Evolutionary conservation across 2,329 filamentous ascomycete genomes (phyloP).

Genomic region (Mycosphaerelloides madeirae): DNA sequence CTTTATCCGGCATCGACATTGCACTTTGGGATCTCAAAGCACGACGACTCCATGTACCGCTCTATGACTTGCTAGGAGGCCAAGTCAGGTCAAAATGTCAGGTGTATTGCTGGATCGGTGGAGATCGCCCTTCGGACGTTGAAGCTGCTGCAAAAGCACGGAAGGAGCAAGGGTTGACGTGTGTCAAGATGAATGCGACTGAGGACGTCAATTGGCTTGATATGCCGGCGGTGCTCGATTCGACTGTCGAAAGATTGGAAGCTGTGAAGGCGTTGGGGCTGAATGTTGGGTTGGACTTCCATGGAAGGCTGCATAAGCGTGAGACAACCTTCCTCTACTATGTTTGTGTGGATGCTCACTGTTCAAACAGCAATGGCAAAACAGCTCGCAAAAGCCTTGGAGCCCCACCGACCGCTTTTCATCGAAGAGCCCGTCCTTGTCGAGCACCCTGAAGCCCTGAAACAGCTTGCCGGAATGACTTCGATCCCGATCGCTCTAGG

Average conservation of each 20-base stretch:
- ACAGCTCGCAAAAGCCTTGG: slow-evolving; percentile 63
- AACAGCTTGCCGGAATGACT: slow-evolving; percentile 53
- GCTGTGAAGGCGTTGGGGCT: slow-evolving; percentile 65
- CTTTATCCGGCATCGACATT: slow-evolving; percentile 72
- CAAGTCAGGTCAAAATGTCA: slow-evolving; percentile 65
- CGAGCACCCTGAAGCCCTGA: slow-evolving; percentile 64
- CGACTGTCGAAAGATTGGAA: slow-evolving; percentile 62
- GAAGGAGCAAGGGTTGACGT: slow-evolving; percentile 52
- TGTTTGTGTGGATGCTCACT: no score
- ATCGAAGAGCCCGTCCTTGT: slow-evolving; percentile 69
- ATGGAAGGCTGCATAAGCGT: slow-evolving; percentile 67
- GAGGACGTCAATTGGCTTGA: slow-evolving; percentile 74
- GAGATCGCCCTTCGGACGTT: slow-evolving; percentile 65
- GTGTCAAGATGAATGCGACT: slow-evolving; percentile 76
- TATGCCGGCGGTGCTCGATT: slow-evolving; percentile 59
- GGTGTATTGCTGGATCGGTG: slow-evolving; percentile 76
- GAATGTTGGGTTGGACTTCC: slow-evolving; percentile 72
- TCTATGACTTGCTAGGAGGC: slow-evolving; percentile 70
- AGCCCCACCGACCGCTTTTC: slow-evolving; percentile 66
- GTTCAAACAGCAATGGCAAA: slow-evolving; percentile 60
- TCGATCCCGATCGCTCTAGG: slow-evolving; percentile 66
- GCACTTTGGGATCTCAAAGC: slow-evolving; percentile 75
- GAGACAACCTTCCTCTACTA: no score
- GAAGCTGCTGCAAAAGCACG: slow-evolving; percentile 49
- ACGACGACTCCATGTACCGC: slow-evolving; percentile 58